Conservation (phyloP, 371 early-diverging fungal species). For the Smittium culicis region DNA sequence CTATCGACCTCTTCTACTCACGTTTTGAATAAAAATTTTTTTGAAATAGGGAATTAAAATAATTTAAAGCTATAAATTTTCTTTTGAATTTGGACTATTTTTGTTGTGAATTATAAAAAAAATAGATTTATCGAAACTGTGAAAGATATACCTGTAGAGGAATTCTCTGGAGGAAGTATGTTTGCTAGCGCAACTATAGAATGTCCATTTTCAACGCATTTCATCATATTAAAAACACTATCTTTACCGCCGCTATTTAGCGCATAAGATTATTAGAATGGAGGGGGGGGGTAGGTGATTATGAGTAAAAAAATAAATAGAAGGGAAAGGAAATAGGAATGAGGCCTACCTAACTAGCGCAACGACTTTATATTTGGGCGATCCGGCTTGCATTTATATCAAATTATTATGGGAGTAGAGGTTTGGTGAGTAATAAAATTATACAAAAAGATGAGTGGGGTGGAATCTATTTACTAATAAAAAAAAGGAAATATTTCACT, state of each 20-base stretch:
- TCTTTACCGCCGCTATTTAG: slow-evolving; percentile 96
- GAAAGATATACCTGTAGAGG: slow-evolving; percentile 41
- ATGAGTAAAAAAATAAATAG: neutral
- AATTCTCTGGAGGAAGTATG: slow-evolving; percentile 55
- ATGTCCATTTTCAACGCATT: slow-evolving; percentile 90
- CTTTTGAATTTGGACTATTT: no score
- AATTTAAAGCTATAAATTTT: no score
- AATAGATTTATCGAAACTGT: neutral
- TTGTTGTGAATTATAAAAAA: no score
- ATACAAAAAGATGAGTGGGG: no score
- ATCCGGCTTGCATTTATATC: neutral
- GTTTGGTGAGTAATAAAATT: no score
- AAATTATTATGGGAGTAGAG: neutral
- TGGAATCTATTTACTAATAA: no score
- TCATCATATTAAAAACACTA: slow-evolving; percentile 91
- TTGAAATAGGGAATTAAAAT: no score
- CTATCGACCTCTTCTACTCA: slow-evolving; percentile 81
- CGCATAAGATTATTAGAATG: neutral
- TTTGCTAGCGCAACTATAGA: slow-evolving; percentile 89
- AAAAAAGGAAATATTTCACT: no score
- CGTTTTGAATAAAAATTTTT: neutral
- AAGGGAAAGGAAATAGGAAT: no score
- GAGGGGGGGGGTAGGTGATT: neutral
- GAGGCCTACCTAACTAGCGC: neutral
- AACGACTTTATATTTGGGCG: neutral